A percentile compares a stretch with the other conserved stretches of the same genome.
These are phyloP conservation scores for Echinosophora koreensis DNA, from an alignment of 306 rosid species.

Conservation along the genomic window DNA sequence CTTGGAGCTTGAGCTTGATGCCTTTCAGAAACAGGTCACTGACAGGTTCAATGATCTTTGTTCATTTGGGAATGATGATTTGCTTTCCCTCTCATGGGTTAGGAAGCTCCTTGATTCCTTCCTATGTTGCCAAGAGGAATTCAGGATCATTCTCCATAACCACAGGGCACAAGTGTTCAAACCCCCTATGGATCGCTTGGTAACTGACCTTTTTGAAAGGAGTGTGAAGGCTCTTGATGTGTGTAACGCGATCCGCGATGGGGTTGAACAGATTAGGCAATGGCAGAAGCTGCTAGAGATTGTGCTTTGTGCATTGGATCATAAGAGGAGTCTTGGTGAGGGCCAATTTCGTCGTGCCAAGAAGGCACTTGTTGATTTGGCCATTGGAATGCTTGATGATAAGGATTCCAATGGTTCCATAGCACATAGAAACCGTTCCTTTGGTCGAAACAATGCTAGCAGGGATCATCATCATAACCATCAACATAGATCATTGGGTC, in stretches of 20 bases:
- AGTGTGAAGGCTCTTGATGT: conserved; percentile 87
- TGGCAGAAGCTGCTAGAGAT: conserved; percentile 85
- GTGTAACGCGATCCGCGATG: conserved; percentile 89
- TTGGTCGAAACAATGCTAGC: conserved; percentile 62
- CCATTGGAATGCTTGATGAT: conserved; percentile 85
- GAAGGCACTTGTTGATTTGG: conserved; percentile 82
- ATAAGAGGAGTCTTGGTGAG: conserved; percentile 67
- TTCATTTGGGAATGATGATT: conserved; percentile 45
- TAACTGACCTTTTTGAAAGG: conserved; percentile 76
- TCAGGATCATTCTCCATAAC: conserved; percentile 60
- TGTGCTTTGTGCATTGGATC: conserved; percentile 69
- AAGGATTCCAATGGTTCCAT: conserved; percentile 63
- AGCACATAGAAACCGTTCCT: conserved; percentile 81
- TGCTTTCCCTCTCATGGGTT: conserved; percentile 79
- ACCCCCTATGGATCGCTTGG: conserved; percentile 71
- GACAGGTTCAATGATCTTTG: conserved; percentile 61
- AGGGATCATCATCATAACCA: conserved; percentile 37
- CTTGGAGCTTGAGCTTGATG: conserved; percentile 62
- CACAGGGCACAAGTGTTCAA: conserved; percentile 44
- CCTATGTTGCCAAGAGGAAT: conserved; percentile 70
- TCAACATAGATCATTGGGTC: conserved; percentile 53
- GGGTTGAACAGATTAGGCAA: conserved; percentile 81
- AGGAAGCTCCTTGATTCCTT: conserved; percentile 75
- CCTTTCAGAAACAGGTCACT: conserved; percentile 69
- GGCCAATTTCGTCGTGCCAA: conserved; percentile 92